These are phyloP conservation scores for Excoecaria cochinchinensis DNA, from an alignment of 345 rosid species.

Conservation along the genomic window DNA sequence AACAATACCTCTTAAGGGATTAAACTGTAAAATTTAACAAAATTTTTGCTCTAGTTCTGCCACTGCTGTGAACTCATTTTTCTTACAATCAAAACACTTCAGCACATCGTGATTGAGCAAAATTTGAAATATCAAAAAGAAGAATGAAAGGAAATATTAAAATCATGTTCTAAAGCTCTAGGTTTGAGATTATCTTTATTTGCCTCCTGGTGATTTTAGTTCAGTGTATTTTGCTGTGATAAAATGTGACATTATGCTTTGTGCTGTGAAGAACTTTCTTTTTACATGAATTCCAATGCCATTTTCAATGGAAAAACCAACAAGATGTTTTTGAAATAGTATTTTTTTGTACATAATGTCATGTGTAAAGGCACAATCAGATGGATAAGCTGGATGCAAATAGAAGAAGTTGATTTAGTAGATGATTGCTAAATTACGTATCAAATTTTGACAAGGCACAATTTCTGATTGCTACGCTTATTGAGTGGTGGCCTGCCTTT, in stretches of 20 bases:
- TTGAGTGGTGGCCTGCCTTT: not conserved
- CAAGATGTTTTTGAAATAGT: not conserved
- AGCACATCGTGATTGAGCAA: not conserved
- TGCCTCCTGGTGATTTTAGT: not conserved
- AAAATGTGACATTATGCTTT: not conserved
- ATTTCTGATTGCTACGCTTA: not conserved
- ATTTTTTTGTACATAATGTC: not conserved
- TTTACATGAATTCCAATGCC: not conserved
- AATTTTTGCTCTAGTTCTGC: too few species aligned
- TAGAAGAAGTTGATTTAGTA: not conserved
- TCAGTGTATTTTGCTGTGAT: not conserved
- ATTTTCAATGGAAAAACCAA: not conserved
- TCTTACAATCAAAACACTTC: not conserved
- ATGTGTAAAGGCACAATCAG: not conserved
- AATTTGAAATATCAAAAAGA: not conserved
- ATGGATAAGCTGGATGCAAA: not conserved
- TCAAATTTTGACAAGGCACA: not conserved
- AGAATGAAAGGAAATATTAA: too few species aligned
- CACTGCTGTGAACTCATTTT: too few species aligned
- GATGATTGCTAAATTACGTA: too few species aligned
- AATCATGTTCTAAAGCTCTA: not conserved
- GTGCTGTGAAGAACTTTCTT: not conserved
- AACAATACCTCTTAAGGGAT: too few species aligned
- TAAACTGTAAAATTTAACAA: too few species aligned
- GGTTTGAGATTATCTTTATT: not conserved